phyloP scores from a whole-genome alignment of 2,329 filamentous ascomycete genomes.

The Venturia oleaginea region DNA sequence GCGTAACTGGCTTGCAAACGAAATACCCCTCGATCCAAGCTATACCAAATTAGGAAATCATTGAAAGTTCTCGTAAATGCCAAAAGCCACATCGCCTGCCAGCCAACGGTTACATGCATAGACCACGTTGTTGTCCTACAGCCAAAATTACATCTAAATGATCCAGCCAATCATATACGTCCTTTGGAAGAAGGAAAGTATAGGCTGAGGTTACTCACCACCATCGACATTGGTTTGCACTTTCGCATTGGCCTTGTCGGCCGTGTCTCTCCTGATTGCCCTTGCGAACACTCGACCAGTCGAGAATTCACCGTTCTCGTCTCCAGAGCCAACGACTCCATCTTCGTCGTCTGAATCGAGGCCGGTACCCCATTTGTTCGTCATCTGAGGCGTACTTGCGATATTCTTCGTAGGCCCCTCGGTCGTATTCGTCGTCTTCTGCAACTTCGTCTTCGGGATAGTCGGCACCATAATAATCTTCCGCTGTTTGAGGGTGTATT shows the following conservation, averaged over 20 bases:
- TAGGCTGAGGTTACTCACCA: not conserved
- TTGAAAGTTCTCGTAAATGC: not conserved
- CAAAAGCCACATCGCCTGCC: not conserved
- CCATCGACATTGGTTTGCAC: not conserved
- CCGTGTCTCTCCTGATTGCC: not conserved
- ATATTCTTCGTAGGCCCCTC: slow-evolving; percentile 31
- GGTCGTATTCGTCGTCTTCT: slow-evolving; percentile 56
- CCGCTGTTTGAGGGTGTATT: slow-evolving; percentile 35
- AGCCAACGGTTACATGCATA: not conserved
- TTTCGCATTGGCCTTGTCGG: not conserved
- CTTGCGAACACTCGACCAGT: not conserved
- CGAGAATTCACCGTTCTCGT: not conserved
- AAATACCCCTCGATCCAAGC: not conserved
- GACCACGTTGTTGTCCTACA: not conserved
- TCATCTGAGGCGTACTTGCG: slow-evolving; percentile 8
- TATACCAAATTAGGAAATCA: not conserved
- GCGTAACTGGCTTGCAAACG: too few species aligned
- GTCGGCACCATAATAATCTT: slow-evolving; percentile 70
- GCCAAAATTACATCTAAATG: not conserved
- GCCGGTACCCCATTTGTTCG: slow-evolving; percentile 9
- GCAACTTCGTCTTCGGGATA: slow-evolving; percentile 74
- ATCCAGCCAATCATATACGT: not conserved
- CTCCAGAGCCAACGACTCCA: not conserved
- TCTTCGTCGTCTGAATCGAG: slow-evolving; percentile 3
- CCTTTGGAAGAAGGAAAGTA: not conserved